Base-by-base conservation (phyloP, 225 moss, liverwort and hornwort genomes). In the Marchantia polymorpha region DNA sequence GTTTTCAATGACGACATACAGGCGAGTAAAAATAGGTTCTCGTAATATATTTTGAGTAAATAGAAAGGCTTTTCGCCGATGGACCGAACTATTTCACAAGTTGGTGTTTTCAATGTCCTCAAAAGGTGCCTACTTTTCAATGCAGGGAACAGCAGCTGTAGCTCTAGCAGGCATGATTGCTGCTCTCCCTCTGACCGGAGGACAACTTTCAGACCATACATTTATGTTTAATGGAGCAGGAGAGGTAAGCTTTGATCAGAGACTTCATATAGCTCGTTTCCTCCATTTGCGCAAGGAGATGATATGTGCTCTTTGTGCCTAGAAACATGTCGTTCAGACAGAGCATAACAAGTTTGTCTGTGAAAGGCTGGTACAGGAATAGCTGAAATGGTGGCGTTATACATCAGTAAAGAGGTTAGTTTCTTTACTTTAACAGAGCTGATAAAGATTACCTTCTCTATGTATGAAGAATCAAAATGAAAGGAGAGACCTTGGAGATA, bases 1-100 rank as follows among this genome's bases (percentile, higher is more conserved):
- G 91, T 91, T 75, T 95, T 95, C 87, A 95, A 95, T 83, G 95
- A 95, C 72, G 93, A 95, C 78, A 95, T 95, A 63, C 95, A 95
- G 93, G 93, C 93, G 47, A 69, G 52, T 22, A 56, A 17, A 65
- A 64, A 53, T 31, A 59, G 46, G 54, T 54, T 9, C 22, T 16
- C 0, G 3, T 15, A 15, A 20, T 5, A 58, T 16, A 58, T 58
- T 20, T 58, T 14, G 58, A 58, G 17, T 58, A 58, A 15, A 20
- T 58, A 58, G 19, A 52, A 17, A 27, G 11, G 31, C 49, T 20
- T 71, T 2, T 47, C 0, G 29, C 53, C 0, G 29, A 58, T 58
- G 27, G 22, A 55, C 51, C 15, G 54, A 67, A 13, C 23, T 67
- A 31, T 39, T 31, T 67, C 5, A 31, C 8, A 61, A n/a, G n/a